These are phyloP conservation scores for Trametes villosa DNA, from an alignment of 768 basidiomycete genomes.

Conservation along the genomic window DNA sequence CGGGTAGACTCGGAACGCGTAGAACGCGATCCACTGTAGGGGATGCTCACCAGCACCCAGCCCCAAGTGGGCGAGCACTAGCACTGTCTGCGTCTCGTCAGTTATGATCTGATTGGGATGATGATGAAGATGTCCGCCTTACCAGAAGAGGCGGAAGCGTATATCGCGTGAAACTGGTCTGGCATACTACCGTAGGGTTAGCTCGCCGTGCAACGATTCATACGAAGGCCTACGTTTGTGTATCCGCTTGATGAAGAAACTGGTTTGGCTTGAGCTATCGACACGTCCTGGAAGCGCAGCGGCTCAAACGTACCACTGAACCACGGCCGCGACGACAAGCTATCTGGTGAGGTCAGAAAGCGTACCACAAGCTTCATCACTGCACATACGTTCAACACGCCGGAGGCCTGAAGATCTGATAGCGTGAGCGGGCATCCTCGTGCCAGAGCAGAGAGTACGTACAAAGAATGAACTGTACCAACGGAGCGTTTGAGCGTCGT, in stretches of 20 bases:
- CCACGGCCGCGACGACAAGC: slow-evolving; percentile 17
- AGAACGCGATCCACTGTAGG: too few species aligned
- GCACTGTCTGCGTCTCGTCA: slow-evolving; percentile 1
- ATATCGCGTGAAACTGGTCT: slow-evolving; percentile 12
- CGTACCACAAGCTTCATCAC: background rate
- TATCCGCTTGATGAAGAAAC: slow-evolving; percentile 24
- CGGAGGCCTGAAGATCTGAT: background rate
- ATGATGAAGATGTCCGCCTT: background rate
- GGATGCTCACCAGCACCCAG: slow-evolving; percentile 16
- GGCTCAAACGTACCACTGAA: slow-evolving; percentile 7
- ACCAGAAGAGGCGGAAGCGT: slow-evolving; percentile 17
- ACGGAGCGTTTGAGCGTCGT: background rate
- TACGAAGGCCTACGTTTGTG: slow-evolving; percentile 6
- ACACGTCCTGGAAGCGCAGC: background rate
- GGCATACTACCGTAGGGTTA: slow-evolving; percentile 12
- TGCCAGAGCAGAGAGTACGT: background rate
- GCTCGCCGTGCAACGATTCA: background rate
- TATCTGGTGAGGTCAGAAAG: background rate
- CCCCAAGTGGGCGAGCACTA: slow-evolving; percentile 18
- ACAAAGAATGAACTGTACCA: slow-evolving; percentile 16
- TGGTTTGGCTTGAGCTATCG: background rate
- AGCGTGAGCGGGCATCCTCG: background rate
- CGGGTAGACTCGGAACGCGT: background rate
- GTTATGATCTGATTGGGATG: background rate
- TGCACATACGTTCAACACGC: slow-evolving; percentile 15